Evolutionary conservation across 495 filamentous ascomycete genomes (phyloP).

Genomic region (Podospora tetraspora): DNA sequence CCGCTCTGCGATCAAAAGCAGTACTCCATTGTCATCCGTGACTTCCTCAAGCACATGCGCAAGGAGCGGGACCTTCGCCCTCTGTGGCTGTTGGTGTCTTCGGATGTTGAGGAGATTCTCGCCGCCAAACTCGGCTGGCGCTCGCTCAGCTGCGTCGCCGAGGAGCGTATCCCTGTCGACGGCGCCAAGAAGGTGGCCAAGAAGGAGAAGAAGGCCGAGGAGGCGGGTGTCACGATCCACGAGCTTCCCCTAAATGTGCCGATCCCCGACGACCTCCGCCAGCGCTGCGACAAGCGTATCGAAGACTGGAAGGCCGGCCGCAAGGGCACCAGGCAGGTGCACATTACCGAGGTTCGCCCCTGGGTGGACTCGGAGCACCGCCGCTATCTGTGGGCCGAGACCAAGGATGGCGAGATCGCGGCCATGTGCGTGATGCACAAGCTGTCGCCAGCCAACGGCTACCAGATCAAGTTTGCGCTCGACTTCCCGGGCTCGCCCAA

Average conservation of each 20-base stretch:
- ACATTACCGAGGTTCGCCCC: slow-evolving; percentile 75
- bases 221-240: slow-evolving; percentile 68
- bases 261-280: slow-evolving; percentile 55
- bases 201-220: slow-evolving; percentile 65
- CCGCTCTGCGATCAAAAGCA: slow-evolving; percentile 71
- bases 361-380: slow-evolving; percentile 75
- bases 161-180: slow-evolving; percentile 72
- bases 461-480: slow-evolving; percentile 83
- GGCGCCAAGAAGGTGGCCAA: slow-evolving; percentile 58
- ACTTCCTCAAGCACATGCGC: slow-evolving; percentile 68
- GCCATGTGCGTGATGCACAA: slow-evolving; percentile 70
- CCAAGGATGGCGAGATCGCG: slow-evolving; percentile 59
- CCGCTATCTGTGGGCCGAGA: slow-evolving; percentile 72
- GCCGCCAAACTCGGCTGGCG: slow-evolving; percentile 75
- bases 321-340: slow-evolving; percentile 71
- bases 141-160: slow-evolving; percentile 74
- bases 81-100: slow-evolving; percentile 72
- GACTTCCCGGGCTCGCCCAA: slow-evolving; percentile 76
- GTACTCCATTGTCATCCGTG: slow-evolving; percentile 61
- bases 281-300: slow-evolving; percentile 64
- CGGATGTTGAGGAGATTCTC: slow-evolving; percentile 65
- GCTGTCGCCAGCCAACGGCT: slow-evolving; percentile 68
- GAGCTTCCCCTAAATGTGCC: slow-evolving; percentile 57
- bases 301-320: slow-evolving; percentile 71
- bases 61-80: slow-evolving; percentile 66